phyloP scores from a whole-genome alignment of 2,329 filamentous ascomycete genomes.

The Alternaria consortialis region DNA sequence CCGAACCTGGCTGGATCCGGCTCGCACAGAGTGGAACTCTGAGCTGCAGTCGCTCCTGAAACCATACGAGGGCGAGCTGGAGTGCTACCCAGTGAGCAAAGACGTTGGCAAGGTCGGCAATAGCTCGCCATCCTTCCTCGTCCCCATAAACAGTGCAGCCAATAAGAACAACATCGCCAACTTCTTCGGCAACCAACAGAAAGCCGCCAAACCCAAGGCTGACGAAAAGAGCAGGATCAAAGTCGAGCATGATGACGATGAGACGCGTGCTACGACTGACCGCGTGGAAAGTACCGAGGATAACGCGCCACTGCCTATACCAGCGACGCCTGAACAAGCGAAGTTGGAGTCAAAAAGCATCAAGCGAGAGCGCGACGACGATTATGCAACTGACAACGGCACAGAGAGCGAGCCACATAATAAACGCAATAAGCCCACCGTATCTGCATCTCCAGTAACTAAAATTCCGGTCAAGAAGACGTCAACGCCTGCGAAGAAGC shows the following conservation, averaged over 20 bases:
- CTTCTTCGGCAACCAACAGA: slow-evolving; percentile 76
- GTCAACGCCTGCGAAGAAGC: slow-evolving; percentile 51
- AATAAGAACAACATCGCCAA: slow-evolving; percentile 96
- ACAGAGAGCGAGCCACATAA: slow-evolving; percentile 46
- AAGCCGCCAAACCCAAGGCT: slow-evolving; percentile 37
- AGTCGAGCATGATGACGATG: slow-evolving; percentile 52
- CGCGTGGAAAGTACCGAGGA: slow-evolving; percentile 58
- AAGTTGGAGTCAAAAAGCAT: slow-evolving; percentile 42
- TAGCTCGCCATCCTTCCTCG: slow-evolving; percentile 81
- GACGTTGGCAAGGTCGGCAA: slow-evolving; percentile 96
- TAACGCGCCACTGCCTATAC: slow-evolving; percentile 61
- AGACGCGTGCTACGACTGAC: slow-evolving; percentile 55
- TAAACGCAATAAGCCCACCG: slow-evolving; percentile 48
- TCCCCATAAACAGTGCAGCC: slow-evolving; percentile 82
- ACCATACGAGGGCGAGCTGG: slow-evolving; percentile 80
- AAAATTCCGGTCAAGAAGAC: slow-evolving; percentile 35
- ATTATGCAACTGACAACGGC: slow-evolving; percentile 42
- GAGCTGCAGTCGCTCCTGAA: slow-evolving; percentile 82
- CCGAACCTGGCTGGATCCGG: slow-evolving; percentile 80
- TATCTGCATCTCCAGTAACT: slow-evolving; percentile 32
- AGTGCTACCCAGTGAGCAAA: slow-evolving; percentile 84
- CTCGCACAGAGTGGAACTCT: slow-evolving; percentile 73
- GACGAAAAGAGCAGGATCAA: slow-evolving; percentile 39
- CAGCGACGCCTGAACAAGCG: slow-evolving; percentile 12
- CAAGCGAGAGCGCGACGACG: slow-evolving; percentile 60